Evolutionary conservation across 148 eudicot genomes (phyloP).

Genomic region (Tetragonia tetragonoides): DNA sequence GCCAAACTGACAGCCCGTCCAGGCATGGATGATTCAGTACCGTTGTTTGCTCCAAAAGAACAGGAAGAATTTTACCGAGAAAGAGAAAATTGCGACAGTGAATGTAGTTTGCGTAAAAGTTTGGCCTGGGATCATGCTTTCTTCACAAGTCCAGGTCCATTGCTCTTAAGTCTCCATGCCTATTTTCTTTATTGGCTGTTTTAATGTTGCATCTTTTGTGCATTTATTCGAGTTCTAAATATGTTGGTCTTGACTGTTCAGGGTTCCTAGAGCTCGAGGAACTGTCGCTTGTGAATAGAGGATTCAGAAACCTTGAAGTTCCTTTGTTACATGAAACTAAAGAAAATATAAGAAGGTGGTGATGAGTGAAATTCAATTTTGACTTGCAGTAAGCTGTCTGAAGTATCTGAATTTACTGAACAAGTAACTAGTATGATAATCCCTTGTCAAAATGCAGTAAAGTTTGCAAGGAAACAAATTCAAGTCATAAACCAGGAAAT

Average conservation of each 20-base stretch:
- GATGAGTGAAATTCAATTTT: slow-evolving; percentile 4
- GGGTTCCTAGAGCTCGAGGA: slow-evolving; percentile 69
- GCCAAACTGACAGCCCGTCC: slow-evolving; percentile 1
- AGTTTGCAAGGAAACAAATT: slow-evolving; percentile 21
- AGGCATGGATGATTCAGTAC: not conserved
- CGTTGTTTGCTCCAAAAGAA: slow-evolving; percentile 9
- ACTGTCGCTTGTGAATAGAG: slow-evolving; percentile 44
- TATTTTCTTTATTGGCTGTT: not conserved
- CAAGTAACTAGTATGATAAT: slow-evolving; percentile 10
- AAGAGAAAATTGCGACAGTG: not conserved
- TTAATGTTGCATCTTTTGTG: not conserved
- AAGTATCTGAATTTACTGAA: slow-evolving; percentile 15
- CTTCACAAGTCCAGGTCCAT: slow-evolving; percentile 54
- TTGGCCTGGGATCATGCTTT: slow-evolving; percentile 69
- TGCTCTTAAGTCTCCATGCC: not conserved
- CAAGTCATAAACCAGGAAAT: slow-evolving; percentile 13
- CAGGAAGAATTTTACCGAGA: not conserved
- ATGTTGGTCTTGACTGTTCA: slow-evolving; percentile 10
- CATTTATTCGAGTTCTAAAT: not conserved
- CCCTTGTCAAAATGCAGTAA: slow-evolving; percentile 28
- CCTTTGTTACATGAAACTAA: slow-evolving; percentile 8
- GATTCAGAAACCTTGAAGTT: slow-evolving; percentile 36
- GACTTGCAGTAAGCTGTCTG: not conserved
- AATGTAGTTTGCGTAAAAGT: slow-evolving; percentile 43
- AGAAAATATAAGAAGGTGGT: slow-evolving; percentile 22